Evolutionary conservation across 441 rosid species (phyloP).

Genomic region (Euphorbia celastroides): DNA sequence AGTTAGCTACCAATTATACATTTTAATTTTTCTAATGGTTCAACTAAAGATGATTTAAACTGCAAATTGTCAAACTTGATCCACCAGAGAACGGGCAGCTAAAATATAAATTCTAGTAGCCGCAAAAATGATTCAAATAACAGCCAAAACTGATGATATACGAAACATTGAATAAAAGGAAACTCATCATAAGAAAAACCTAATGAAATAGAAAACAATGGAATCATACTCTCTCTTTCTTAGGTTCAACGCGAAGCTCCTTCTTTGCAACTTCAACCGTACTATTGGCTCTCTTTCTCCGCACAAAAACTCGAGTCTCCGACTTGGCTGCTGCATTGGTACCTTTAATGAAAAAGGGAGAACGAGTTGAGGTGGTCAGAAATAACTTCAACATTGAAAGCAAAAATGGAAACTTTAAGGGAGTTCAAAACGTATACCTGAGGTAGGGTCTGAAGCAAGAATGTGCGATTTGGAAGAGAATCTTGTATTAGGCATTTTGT

Average conservation of each 20-base stretch:
- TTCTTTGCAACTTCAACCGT: conserved; percentile 25
- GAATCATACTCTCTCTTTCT: conserved; percentile 24
- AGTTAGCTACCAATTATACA: background rate
- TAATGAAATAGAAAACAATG: background rate
- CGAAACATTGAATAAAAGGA: background rate
- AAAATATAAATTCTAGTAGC: background rate
- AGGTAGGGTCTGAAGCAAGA: conserved; percentile 29
- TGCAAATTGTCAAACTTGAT: background rate
- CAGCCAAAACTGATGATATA: background rate
- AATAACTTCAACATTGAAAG: background rate
- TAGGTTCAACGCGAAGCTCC: conserved; percentile 22
- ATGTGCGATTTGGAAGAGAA: conserved; percentile 28
- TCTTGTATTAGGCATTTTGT: conserved; percentile 31
- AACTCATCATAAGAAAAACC: background rate
- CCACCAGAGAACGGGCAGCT: background rate
- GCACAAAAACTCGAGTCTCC: conserved; percentile 40
- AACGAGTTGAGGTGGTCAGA: conserved; percentile 1
- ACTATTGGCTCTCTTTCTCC: conserved; percentile 50
- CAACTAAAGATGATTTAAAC: background rate
- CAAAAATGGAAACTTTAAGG: background rate
- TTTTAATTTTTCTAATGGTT: background rate
- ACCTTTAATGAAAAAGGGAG: conserved; percentile 17
- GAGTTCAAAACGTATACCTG: conserved; percentile 31
- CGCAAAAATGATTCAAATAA: background rate
- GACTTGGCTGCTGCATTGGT: conserved; percentile 19